A percentile compares a stretch with the other conserved stretches of the same genome.
phyloP scores from a whole-genome alignment of 2,329 filamentous ascomycete species.

The Cladosporium sp. region DNA sequence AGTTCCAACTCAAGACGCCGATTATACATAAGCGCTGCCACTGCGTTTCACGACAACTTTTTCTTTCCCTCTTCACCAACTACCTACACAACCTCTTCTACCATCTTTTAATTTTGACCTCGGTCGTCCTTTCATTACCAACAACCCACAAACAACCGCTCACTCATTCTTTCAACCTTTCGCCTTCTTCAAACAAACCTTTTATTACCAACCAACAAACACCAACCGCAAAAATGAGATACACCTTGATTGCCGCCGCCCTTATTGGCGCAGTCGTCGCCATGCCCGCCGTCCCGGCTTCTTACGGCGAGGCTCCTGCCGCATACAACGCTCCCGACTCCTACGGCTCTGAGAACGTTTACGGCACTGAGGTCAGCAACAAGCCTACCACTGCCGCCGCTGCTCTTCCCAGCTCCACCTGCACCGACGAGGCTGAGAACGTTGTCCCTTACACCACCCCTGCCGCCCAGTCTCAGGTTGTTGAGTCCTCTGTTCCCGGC shows the following conservation, averaged over 20 bases:
- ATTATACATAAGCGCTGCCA: constrained; percentile 18
- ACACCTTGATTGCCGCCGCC: constrained; percentile 23
- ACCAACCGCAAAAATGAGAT: constrained; percentile 22
- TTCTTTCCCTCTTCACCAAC: constrained; percentile 15
- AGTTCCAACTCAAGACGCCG: not conserved
- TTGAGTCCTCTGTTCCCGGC: constrained; percentile 8
- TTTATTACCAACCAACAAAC: constrained; percentile 9
- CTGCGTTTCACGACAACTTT: constrained; percentile 10
- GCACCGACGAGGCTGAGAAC: constrained; percentile 8
- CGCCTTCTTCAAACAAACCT: constrained; percentile 2
- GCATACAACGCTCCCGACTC: constrained; percentile 13
- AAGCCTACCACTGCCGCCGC: constrained; percentile 12
- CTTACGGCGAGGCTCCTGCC: constrained; percentile 16
- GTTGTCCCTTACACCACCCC: constrained; percentile 16
- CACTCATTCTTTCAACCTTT: constrained; percentile 8
- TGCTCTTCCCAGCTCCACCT: constrained; percentile 16
- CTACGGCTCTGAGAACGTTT: constrained; percentile 19
- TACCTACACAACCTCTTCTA: constrained; percentile 7
- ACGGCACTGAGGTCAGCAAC: constrained; percentile 21
- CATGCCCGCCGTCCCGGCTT: constrained; percentile 19
- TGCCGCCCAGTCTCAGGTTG: constrained; percentile 1
- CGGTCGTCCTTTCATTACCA: constrained; percentile 21
- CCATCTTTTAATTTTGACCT: constrained; percentile 20
- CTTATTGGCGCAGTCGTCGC: constrained; percentile 23
- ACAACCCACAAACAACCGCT: constrained; percentile 7